Conservation (phyloP, 2,329 filamentous ascomycete species). For the Penicillium polonicum region DNA sequence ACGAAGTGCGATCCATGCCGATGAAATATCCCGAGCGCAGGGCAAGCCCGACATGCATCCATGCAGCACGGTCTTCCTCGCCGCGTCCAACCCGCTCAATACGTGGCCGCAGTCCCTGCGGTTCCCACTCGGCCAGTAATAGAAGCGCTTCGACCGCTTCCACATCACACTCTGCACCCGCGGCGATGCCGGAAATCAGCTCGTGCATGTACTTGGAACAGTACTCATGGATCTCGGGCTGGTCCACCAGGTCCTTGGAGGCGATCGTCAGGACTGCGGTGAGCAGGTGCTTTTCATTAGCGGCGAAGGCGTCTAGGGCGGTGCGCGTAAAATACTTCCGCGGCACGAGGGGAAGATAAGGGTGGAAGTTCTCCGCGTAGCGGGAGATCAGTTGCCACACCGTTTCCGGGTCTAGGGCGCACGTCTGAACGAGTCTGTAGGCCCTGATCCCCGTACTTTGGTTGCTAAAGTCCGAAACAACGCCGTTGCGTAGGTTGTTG, state of each 20-base stretch:
- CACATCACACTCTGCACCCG: conserved; percentile 65
- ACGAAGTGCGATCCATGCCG: conserved; percentile 66
- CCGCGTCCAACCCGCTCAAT: conserved; percentile 66
- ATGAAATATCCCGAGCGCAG: conserved; percentile 69
- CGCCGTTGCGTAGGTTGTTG: conserved; percentile 28
- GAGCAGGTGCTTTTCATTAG: conserved; percentile 64
- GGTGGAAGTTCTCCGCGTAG: conserved; percentile 66
- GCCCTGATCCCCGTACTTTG: conserved; percentile 37
- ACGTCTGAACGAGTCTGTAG: conserved; percentile 46
- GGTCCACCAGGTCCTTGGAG: conserved; percentile 67
- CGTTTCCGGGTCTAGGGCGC: conserved; percentile 49
- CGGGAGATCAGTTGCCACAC: conserved; percentile 56
- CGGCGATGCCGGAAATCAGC: conserved; percentile 65
- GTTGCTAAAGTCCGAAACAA: conserved; percentile 27
- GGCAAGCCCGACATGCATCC: conserved; percentile 74
- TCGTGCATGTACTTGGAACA: conserved; percentile 70
- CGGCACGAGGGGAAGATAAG: conserved; percentile 68
- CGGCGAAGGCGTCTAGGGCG: conserved; percentile 56
- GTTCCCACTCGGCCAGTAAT: conserved; percentile 71
- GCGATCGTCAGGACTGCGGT: conserved; percentile 70
- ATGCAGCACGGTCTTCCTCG: conserved; percentile 71
- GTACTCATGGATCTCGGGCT: conserved; percentile 62
- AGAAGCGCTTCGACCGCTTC: conserved; percentile 70
- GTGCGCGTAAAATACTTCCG: conserved; percentile 57
- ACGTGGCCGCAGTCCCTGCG: conserved; percentile 60